Base-by-base conservation (phyloP, 495 filamentous ascomycete genomes). In the Collariella sp. region DNA sequence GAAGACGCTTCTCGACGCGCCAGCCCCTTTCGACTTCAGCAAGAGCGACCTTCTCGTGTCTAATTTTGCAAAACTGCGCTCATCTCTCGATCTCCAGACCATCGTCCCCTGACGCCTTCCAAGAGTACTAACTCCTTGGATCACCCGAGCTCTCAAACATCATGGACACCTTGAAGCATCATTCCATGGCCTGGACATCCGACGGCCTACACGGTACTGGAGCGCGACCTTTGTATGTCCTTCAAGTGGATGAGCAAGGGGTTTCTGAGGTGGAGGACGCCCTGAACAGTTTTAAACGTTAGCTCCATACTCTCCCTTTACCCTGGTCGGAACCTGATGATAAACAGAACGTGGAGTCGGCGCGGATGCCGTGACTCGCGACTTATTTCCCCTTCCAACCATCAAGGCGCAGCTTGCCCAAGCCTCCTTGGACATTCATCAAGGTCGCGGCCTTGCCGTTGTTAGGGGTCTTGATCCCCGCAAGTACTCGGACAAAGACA, bases 391-490 rank as follows among this genome's bases (percentile, higher is more conserved):
- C 0, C 69, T 79, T 6, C 73, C 72, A 0, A 62, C 44, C 4
- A 55, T 75, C n/a, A 54, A 52, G 10, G 10, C 41, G 1, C 53
- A 38, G 22, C 70, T 79, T 3, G 47, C 66, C 6, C 41, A 62
- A 44, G 67, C 66, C 26, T 65, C 66, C 5, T 29, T 33, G 19
- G 56, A 64, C 16, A 50, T 78, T 23, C 67, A 80, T 44, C 48
- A 63, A 34, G 77, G 76, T 11, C 63, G 61, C 13, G 79, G 79
- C 1, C 64, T 81, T 29, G 68, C 63, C 35, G 67, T 82, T 11
- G 55, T 83, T 19, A 70, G 75, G 15, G 79, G 79, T 0, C 63
- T 83, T 7, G 62, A 69, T 10, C 65, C 71, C 6, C 50, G 65
- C 13, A 60, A 57, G 6, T 76, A 74, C 56, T 62, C 72, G 10